Percentiles rank a stretch among this genome's conserved stretches.
These are phyloP conservation scores for Pleurozium schreberi DNA, from an alignment of 225 moss, liverwort and hornwort species.

Conservation along the genomic window DNA sequence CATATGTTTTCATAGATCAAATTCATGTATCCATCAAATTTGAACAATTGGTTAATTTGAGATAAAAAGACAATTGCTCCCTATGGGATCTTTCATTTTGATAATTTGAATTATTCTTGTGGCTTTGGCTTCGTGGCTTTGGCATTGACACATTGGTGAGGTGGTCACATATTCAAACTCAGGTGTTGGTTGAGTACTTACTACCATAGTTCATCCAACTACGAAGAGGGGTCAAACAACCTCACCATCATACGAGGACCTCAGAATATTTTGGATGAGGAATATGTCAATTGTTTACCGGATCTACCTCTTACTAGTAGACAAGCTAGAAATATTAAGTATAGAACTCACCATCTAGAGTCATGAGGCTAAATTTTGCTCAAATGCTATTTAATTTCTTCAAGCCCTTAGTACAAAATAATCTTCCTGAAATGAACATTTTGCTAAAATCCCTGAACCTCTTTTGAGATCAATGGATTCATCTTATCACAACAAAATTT, in stretches of 20 bases:
- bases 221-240: accelerated
- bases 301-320: neutral
- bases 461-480: no score
- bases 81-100: neutral
- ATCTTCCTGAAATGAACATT: no score
- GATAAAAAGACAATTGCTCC: neutral
- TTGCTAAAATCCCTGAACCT: no score
- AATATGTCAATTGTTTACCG: neutral
- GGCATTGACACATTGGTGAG: accelerated
- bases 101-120: neutral
- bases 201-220: neutral
- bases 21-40: neutral
- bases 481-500: no score
- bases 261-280: accelerated
- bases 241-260: accelerated
- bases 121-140: neutral
- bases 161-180: neutral
- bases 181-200: accelerated
- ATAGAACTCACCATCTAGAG: no score
- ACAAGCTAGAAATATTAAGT: no score
- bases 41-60: neutral
- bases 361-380: no score
- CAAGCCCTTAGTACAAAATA: no score
- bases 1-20: neutral
- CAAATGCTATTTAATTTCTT: no score